phyloP scores from a whole-genome alignment of 2,329 filamentous ascomycete species.

The Blastomyces silverae region DNA sequence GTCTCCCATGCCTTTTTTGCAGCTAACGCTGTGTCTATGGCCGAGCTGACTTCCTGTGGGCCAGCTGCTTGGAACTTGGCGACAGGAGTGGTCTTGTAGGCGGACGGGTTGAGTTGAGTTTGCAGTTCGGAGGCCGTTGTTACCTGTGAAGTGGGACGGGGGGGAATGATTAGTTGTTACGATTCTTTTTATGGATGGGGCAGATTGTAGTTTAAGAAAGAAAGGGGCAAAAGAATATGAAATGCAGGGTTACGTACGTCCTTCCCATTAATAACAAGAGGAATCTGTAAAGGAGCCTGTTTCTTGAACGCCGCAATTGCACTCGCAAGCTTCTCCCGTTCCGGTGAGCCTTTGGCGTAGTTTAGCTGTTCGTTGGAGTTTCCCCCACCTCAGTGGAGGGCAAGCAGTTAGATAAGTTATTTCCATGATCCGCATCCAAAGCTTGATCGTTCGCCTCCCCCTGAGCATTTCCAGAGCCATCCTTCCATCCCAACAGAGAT shows the following conservation, averaged over 20 bases:
- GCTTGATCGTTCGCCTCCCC: background rate
- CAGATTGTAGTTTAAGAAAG: background rate
- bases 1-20: slow-evolving; percentile 81
- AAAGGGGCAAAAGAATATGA: background rate
- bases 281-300: slow-evolving; percentile 66
- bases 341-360: slow-evolving; percentile 74
- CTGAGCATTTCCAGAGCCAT: slow-evolving; percentile 4
- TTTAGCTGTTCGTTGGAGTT: slow-evolving; percentile 57
- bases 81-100: slow-evolving; percentile 62
- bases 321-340: slow-evolving; percentile 67
- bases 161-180: background rate
- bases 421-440: slow-evolving; percentile 1
- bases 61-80: slow-evolving; percentile 82
- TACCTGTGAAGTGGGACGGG: background rate
- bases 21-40: slow-evolving; percentile 77
- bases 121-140: slow-evolving; percentile 56
- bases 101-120: slow-evolving; percentile 72
- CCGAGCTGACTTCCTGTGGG: slow-evolving; percentile 64
- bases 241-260: slow-evolving; percentile 48
- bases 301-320: slow-evolving; percentile 65
- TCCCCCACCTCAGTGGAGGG: slow-evolving; percentile 1
- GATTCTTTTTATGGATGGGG: too few relatives aligned
- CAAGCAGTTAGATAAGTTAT: slow-evolving; percentile 5
- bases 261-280: slow-evolving; percentile 76
- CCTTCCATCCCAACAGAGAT: background rate